Evolutionary conservation across 1,284 basidiomycete species (phyloP).

Genomic region (Moesziomyces globuligerus): DNA sequence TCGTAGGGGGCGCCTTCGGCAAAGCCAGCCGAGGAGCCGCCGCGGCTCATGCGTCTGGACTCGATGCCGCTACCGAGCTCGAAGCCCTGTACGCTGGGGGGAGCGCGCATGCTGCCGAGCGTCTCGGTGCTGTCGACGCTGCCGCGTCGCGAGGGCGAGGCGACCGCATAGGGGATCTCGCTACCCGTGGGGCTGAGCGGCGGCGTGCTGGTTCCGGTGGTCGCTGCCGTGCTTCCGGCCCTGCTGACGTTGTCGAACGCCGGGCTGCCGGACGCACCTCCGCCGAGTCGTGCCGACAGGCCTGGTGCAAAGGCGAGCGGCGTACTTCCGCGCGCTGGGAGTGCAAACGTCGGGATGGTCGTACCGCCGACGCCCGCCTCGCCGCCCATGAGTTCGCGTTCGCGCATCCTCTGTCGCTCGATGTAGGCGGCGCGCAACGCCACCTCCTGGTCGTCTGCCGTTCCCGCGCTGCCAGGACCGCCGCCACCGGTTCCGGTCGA

Average conservation of each 20-base stretch:
- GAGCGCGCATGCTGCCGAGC: slow-evolving; percentile 43
- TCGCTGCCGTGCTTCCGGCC: slow-evolving; percentile 59
- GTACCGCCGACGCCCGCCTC: slow-evolving; percentile 60
- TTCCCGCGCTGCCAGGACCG: slow-evolving; percentile 29
- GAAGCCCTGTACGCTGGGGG: slow-evolving; percentile 44
- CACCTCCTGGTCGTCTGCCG: slow-evolving; percentile 52
- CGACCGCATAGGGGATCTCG: slow-evolving; percentile 47
- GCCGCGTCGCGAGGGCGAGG: slow-evolving; percentile 34
- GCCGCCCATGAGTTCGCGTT: slow-evolving; percentile 56
- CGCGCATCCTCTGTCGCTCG: slow-evolving; percentile 61
- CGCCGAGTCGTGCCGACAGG: slow-evolving; percentile 34
- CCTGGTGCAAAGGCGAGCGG: slow-evolving; percentile 42
- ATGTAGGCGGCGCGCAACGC: slow-evolving; percentile 51
- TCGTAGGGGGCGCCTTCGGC: slow-evolving; percentile 5
- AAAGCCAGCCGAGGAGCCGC: slow-evolving; percentile 37
- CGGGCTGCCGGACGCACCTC: slow-evolving; percentile 4
- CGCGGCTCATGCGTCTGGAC: slow-evolving; percentile 41
- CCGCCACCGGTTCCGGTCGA: slow-evolving; percentile 43
- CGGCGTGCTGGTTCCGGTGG: slow-evolving; percentile 51
- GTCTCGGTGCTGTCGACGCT: slow-evolving; percentile 49
- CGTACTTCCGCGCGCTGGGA: slow-evolving; percentile 33
- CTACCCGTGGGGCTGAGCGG: slow-evolving; percentile 39
- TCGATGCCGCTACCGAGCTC: slow-evolving; percentile 38
- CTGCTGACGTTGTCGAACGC: slow-evolving; percentile 41
- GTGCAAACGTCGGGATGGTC: slow-evolving; percentile 33